Evolutionary conservation across 768 basidiomycete species (phyloP), one percentile per base, ranked within the genome.

Genomic region (Vishniacozyma victoriae): DNA sequence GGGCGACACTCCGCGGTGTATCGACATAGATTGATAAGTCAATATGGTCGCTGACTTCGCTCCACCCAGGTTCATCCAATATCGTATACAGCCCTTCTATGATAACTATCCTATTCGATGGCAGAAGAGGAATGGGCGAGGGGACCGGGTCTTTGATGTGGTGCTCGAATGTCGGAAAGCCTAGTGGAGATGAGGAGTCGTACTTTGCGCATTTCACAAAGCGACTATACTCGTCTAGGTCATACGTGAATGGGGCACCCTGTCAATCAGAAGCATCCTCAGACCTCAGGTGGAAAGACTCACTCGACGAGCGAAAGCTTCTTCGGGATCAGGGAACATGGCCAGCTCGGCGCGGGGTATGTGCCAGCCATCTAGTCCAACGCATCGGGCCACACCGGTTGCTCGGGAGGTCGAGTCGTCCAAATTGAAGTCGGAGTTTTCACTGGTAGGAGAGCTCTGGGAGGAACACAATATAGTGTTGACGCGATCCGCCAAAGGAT

Each of bases 321-420:
- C 78, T 44, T 78, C 76, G 0, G 90, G 84, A 67, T 95, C 82
- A 55, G 67, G 25, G n/a, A 55, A 58, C 11, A 27, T 20, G 60
- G 87, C 87, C 22, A 97, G 79, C 55, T 86, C 81, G 3, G 80
- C 78, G 19, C 88, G 80, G 15, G 86, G 79, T 50, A 85, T 77
- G 69, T 97, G 92, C 89, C 90, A 97, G 11, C 93, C 92, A 65
- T 96, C 92, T 31, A 90, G 75, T 5, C 85, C 81, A 9, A 95
- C 79, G 35, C 88, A 78, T 25, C 85, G 76, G 4, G 82, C 86
- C 14, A 69, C 23, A 24, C 13, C 23, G 11, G 42, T 24, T 5
- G 24, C 7, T 44, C 27, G 20, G 18, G 14, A 15, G 7, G 13
- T 7, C 9, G 13, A 13, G 18, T 19, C 19, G 5, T 38, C 40